phyloP scores from a whole-genome alignment of 192 early-diverging fungal genomes.

The Coemansia sp. region DNA sequence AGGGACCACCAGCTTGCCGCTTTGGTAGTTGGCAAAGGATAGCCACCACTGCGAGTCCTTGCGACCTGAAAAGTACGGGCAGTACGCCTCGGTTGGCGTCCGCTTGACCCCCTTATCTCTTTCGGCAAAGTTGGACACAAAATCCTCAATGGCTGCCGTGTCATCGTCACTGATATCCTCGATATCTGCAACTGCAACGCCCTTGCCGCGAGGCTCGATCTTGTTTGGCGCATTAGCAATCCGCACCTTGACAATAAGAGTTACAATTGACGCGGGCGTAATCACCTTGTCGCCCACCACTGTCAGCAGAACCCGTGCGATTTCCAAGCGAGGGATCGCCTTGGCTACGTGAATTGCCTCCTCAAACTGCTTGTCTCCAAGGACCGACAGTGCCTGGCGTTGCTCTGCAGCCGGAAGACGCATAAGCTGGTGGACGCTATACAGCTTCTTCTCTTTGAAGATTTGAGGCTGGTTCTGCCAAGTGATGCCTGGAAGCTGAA shows the following conservation, averaged over 20 bases:
- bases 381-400: conserved; percentile 55
- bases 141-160: conserved; percentile 35
- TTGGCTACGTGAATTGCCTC: conserved; percentile 72
- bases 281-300: conserved; percentile 79
- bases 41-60: conserved; percentile 91
- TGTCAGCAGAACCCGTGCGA: conserved; percentile 76
- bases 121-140: conserved; percentile 29
- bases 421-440: conserved; percentile 64
- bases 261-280: conserved; percentile 75
- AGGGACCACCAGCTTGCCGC: conserved; percentile 76
- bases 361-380: conserved; percentile 63
- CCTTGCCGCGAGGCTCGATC: conserved; percentile 23
- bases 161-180: conserved; percentile 50
- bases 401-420: conserved; percentile 65
- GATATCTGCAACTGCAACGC: conserved; percentile 34
- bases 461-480: conserved; percentile 66
- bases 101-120: conserved; percentile 22
- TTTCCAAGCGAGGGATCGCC: conserved; percentile 71
- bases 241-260: conserved; percentile 58
- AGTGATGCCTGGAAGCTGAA: conserved; percentile 82
- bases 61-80: conserved; percentile 56
- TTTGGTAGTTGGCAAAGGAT: conserved; percentile 80
- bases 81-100: conserved; percentile 46
- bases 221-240: conserved; percentile 30
- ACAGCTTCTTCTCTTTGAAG: conserved; percentile 50